phyloP scores from a whole-genome alignment of 2,329 filamentous ascomycete genomes.

The Ophiostoma triangulosporum region DNA sequence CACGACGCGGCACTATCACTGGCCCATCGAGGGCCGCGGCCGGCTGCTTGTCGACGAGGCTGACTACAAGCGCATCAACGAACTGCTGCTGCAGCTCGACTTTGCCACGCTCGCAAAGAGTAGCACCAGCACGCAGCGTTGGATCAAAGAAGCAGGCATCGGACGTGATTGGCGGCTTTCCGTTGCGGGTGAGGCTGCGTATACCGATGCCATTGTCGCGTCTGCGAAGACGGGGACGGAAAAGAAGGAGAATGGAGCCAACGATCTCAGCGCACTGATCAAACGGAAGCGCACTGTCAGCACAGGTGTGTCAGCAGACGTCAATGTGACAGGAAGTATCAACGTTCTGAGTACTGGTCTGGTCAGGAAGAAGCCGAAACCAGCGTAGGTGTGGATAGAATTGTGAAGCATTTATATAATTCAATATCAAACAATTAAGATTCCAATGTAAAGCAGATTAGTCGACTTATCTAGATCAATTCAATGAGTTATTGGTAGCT shows the following conservation, averaged over 20 bases:
- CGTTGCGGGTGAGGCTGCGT: conserved; percentile 31
- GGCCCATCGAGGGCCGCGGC: conserved; percentile 49
- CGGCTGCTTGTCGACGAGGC: conserved; percentile 48
- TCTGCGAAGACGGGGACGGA: background rate
- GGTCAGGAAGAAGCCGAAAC: conserved; percentile 44
- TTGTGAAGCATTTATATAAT: too few relatives aligned
- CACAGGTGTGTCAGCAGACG: background rate
- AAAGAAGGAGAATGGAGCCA: conserved; percentile 16
- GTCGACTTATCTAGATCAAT: too few relatives aligned
- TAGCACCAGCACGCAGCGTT: conserved; percentile 50
- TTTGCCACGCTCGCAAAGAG: conserved; percentile 55
- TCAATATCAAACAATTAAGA: too few relatives aligned
- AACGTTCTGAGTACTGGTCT: conserved; percentile 25
- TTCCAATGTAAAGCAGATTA: too few relatives aligned
- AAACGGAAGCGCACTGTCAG: conserved; percentile 19
- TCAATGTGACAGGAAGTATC: conserved; percentile 10
- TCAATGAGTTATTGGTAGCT: too few relatives aligned
- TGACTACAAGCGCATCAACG: conserved; percentile 53
- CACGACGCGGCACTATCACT: conserved; percentile 49
- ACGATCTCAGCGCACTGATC: conserved; percentile 35
- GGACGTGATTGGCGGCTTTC: conserved; percentile 38
- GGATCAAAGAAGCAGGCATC: conserved; percentile 52
- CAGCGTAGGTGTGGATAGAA: background rate
- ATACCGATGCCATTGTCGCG: conserved; percentile 11
- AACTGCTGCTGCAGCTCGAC: conserved; percentile 59